Conservation (phyloP, 495 filamentous ascomycete species). For the Penicillium crystallinum region DNA sequence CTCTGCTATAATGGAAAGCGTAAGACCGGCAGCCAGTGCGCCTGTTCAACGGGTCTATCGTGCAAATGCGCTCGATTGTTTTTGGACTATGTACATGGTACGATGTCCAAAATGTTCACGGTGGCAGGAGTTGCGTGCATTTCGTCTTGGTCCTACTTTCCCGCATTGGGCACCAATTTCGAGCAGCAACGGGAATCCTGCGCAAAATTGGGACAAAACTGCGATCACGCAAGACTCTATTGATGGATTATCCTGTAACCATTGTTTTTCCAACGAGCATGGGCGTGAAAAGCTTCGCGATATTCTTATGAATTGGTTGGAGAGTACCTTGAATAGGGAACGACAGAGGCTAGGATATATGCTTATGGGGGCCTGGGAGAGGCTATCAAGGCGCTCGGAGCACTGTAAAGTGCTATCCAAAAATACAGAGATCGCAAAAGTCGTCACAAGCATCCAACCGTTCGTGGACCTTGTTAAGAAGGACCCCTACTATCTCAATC, state of each 20-base stretch:
- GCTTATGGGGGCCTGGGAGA: neutral
- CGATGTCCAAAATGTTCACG: neutral
- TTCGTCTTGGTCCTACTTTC: neutral
- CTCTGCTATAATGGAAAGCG: neutral
- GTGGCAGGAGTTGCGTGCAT: constrained; percentile 8
- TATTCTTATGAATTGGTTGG: neutral
- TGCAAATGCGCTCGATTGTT: neutral
- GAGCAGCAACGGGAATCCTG: too few relatives aligned
- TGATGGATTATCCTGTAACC: neutral
- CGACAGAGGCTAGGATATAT: neutral
- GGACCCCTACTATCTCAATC: too few relatives aligned
- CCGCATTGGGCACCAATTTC: neutral
- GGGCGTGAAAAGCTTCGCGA: neutral
- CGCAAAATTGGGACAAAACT: neutral
- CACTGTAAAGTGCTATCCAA: neutral
- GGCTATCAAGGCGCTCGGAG: neutral
- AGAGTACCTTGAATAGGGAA: neutral
- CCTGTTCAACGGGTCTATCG: neutral
- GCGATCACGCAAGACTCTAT: neutral
- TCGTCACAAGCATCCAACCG: neutral
- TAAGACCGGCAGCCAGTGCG: neutral
- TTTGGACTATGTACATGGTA: constrained; percentile 2
- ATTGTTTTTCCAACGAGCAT: neutral
- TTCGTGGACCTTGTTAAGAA: neutral
- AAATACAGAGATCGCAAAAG: neutral